phyloP scores from a whole-genome alignment of 1,139 yeast species.

The Sugiyamaella paludigena region DNA sequence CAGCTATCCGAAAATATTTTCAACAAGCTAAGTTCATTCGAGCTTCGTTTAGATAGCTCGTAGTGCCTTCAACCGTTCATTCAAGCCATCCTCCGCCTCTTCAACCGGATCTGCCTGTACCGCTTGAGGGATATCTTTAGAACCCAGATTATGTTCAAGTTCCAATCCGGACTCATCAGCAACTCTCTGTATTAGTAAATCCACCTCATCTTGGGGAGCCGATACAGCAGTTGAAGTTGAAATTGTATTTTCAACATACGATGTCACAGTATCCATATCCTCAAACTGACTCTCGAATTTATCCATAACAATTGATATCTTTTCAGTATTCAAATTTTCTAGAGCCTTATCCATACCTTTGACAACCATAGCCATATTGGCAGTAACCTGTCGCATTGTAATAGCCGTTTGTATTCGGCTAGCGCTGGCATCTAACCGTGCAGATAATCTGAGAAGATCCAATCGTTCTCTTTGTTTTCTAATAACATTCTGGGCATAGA shows the following conservation, averaged over 20 bases:
- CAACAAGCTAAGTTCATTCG: too few species aligned
- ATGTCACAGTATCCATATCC: conserved; percentile 89
- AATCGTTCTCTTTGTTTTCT: conserved; percentile 86
- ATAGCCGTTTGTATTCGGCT: conserved; percentile 96
- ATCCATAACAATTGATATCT: conserved; percentile 91
- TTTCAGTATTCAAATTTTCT: conserved; percentile 90
- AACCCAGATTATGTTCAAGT: conserved; percentile 73
- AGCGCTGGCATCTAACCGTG: conserved; percentile 94
- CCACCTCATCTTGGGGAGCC: conserved; percentile 96
- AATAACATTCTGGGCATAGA: conserved; percentile 95
- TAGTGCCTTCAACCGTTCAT: conserved; percentile 84
- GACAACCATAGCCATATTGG: conserved; percentile 90
- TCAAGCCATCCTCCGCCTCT: conserved; percentile 81
- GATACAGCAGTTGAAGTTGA: conserved; percentile 82
- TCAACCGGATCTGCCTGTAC: conserved; percentile 50
- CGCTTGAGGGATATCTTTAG: conserved; percentile 36
- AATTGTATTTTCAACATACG: conserved; percentile 89
- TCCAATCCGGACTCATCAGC: conserved; percentile 99
- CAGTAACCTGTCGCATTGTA: conserved; percentile 91
- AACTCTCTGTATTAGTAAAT: conserved; percentile 82
- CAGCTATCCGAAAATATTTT: too few species aligned
- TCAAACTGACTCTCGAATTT: conserved; percentile 95
- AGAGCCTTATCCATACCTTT: conserved; percentile 95
- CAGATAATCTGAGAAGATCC: conserved; percentile 75
- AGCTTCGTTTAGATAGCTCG: conserved; percentile 42